These are phyloP conservation scores for Pholiota conissans DNA, from an alignment of 768 basidiomycete genomes.

Conservation along the genomic window DNA sequence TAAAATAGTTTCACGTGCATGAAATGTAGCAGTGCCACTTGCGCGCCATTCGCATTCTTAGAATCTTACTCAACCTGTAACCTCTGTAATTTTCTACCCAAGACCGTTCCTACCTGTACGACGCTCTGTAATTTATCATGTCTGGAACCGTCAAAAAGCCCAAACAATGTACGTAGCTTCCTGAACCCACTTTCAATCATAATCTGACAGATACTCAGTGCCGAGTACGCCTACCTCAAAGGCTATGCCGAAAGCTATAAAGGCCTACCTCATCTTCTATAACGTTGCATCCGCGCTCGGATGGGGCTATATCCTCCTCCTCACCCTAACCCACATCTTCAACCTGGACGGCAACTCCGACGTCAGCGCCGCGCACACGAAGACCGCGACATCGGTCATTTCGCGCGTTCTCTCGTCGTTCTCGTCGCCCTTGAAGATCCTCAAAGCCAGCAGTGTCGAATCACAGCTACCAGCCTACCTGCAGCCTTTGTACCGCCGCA, in stretches of 20 bases:
- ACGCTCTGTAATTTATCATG: not conserved
- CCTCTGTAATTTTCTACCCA: too few species aligned
- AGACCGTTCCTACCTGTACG: too few species aligned
- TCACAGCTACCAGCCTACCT: slow-evolving; percentile 38
- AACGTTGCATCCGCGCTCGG: slow-evolving; percentile 73
- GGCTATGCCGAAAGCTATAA: slow-evolving; percentile 24
- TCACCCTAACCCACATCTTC: slow-evolving; percentile 51
- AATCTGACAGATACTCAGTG: too few species aligned
- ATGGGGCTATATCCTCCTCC: slow-evolving; percentile 72
- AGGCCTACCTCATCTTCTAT: slow-evolving; percentile 74
- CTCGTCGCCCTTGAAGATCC: slow-evolving; percentile 32
- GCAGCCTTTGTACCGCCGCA: slow-evolving; percentile 46
- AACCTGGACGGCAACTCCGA: slow-evolving; percentile 42
- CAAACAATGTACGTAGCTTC: not conserved
- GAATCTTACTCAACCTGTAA: too few species aligned
- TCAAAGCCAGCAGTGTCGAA: slow-evolving; percentile 27
- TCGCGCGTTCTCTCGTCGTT: slow-evolving; percentile 34
- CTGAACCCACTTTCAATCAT: not conserved
- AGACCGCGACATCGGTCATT: slow-evolving; percentile 37
- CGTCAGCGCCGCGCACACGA: slow-evolving; percentile 18
- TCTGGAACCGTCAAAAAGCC: not conserved
- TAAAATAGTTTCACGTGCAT: not conserved
- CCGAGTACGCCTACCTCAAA: too few species aligned
- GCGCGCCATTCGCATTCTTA: not conserved
- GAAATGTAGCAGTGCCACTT: not conserved